Evolutionary conservation across 2,329 filamentous ascomycete genomes (phyloP).

Genomic region (Dryadomyces quercus-mongolicae): DNA sequence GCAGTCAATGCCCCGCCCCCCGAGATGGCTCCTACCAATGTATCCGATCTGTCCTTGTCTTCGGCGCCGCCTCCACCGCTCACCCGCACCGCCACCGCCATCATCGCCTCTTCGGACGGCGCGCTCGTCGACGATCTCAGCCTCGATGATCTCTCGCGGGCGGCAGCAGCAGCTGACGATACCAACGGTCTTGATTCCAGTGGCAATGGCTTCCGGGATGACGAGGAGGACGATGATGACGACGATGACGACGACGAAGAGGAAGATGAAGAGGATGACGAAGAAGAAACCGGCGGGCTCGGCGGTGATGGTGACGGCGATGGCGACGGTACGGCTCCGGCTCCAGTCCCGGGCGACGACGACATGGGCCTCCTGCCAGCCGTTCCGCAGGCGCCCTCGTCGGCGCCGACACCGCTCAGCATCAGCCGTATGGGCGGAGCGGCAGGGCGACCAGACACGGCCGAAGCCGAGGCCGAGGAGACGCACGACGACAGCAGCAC

Average conservation of each 20-base stretch:
- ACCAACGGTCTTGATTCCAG: not conserved
- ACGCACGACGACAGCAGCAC: not conserved
- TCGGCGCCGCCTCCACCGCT: too few species aligned
- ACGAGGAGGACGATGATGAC: not conserved
- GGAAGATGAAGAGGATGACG: not conserved
- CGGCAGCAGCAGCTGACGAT: not conserved
- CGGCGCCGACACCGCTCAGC: conserved; percentile 9
- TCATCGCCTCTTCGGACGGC: not conserved
- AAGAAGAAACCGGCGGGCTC: not conserved
- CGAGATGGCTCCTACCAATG: not conserved
- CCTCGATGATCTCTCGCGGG: conserved; percentile 1
- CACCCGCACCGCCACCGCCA: not conserved
- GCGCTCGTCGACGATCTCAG: conserved; percentile 1
- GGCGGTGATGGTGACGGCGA: not conserved
- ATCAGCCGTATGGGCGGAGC: conserved; percentile 22
- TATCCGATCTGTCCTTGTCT: not conserved
- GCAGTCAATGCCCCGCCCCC: not conserved
- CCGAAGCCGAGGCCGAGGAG: conserved; percentile 15
- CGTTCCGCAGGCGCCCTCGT: conserved; percentile 12
- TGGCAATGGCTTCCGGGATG: not conserved
- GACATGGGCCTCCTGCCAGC: conserved; percentile 6
- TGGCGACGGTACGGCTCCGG: not conserved
- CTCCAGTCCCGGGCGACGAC: not conserved
- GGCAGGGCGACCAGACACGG: too few species aligned
- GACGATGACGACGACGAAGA: not conserved